These are phyloP conservation scores for Suhomyces panamericanus DNA, from an alignment of 1,139 yeast species.

Conservation along the genomic window DNA sequence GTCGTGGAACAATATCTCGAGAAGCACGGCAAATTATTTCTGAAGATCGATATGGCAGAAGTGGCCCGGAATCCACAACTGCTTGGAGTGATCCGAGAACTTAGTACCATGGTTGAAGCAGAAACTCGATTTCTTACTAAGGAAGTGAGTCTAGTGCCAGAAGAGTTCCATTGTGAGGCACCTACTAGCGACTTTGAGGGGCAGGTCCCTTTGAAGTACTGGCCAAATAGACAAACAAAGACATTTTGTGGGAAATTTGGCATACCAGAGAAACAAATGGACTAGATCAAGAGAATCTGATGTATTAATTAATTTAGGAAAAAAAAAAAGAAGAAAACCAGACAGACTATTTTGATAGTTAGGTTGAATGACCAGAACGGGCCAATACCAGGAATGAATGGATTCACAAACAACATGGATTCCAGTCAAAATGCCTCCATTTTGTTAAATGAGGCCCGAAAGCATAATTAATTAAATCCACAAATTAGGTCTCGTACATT, in stretches of 20 bases:
- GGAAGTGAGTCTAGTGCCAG: conserved; percentile 20
- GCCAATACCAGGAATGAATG: too few species aligned
- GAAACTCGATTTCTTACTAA: conserved; percentile 23
- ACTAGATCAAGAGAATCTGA: too few species aligned
- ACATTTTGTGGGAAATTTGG: conserved; percentile 31
- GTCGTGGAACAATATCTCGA: conserved; percentile 36
- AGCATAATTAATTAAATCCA: too few species aligned
- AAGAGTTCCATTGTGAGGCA: conserved; percentile 31
- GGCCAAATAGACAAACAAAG: conserved; percentile 40
- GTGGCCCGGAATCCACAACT: conserved; percentile 10
- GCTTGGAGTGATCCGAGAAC: conserved; percentile 19
- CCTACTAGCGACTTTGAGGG: conserved; percentile 24
- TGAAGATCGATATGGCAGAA: conserved; percentile 9
- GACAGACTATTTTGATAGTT: too few species aligned
- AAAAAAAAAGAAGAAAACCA: too few species aligned
- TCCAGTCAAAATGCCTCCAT: too few species aligned
- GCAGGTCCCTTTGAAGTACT: conserved; percentile 27
- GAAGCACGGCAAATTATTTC: conserved; percentile 14
- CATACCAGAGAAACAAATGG: background rate
- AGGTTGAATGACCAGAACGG: too few species aligned
- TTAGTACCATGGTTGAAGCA: conserved; percentile 23
- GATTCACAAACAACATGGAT: too few species aligned
- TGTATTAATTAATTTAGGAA: too few species aligned
- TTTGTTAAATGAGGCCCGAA: too few species aligned
- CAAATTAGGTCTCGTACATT: too few species aligned